Percentiles rank a stretch among this genome's conserved stretches.
These are phyloP conservation scores for Corymbia calophylla DNA, from an alignment of 441 rosid species.

Conservation along the genomic window DNA sequence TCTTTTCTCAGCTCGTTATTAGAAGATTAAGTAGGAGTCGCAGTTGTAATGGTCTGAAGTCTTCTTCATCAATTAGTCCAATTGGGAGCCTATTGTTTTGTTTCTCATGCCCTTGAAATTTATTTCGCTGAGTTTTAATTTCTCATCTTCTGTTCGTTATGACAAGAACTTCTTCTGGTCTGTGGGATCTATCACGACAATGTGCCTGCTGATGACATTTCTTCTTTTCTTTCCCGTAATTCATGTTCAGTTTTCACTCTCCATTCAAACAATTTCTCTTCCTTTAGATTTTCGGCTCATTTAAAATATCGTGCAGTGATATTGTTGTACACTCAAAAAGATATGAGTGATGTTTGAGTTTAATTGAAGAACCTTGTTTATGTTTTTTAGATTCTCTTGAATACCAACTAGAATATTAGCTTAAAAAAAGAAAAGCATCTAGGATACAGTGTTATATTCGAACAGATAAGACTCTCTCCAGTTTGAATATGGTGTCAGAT, in stretches of 20 bases:
- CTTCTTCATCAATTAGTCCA: not conserved
- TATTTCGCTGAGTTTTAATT: not conserved
- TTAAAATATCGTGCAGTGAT: not conserved
- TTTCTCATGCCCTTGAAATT: not conserved
- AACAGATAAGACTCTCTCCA: not conserved
- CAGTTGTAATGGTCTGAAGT: not conserved
- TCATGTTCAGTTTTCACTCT: not conserved
- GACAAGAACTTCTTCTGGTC: not conserved
- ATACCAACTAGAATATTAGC: not conserved
- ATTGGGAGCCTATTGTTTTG: not conserved
- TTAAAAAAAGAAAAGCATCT: not conserved
- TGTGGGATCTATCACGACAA: not conserved
- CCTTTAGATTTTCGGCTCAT: not conserved
- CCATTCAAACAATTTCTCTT: not conserved
- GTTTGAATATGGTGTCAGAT: not conserved
- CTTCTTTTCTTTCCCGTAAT: not conserved
- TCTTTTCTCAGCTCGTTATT: not conserved
- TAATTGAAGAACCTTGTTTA: not conserved
- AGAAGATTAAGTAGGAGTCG: not conserved
- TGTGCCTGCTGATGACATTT: not conserved
- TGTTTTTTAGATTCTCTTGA: not conserved
- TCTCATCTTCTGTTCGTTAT: not conserved
- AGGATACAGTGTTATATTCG: not conserved
- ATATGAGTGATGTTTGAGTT: not conserved
- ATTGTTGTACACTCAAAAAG: not conserved